Conservation (phyloP, 2,329 filamentous ascomycete species). For the Aspergillus jensenii region DNA sequence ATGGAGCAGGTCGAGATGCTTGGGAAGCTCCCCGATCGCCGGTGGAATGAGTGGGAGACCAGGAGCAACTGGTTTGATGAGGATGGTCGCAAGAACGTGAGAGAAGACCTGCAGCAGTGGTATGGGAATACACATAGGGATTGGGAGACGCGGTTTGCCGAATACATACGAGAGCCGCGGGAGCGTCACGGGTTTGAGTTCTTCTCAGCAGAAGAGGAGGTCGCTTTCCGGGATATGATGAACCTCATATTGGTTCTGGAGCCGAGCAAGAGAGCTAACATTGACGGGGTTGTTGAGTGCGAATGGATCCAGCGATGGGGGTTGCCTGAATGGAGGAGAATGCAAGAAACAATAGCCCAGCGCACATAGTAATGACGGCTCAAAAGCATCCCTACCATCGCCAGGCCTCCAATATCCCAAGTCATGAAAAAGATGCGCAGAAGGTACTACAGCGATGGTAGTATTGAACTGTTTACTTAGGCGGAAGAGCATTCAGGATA, state of each 20-base stretch:
- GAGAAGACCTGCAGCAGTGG: slow-evolving; percentile 3
- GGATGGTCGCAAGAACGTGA: slow-evolving; percentile 17
- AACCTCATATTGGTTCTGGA: slow-evolving; percentile 19
- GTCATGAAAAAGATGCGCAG: too few relatives aligned
- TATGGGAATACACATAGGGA: neutral
- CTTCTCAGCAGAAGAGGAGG: slow-evolving; percentile 11
- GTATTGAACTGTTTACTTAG: too few relatives aligned
- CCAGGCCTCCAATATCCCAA: too few relatives aligned
- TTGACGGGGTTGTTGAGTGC: slow-evolving; percentile 17
- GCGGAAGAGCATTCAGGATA: too few relatives aligned
- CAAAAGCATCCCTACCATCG: too few relatives aligned
- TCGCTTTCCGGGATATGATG: slow-evolving; percentile 18
- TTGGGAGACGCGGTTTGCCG: slow-evolving; percentile 8
- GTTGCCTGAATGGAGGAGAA: slow-evolving; percentile 12
- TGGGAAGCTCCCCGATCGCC: slow-evolving; percentile 23
- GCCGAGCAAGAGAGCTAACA: slow-evolving; percentile 16
- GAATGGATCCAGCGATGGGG: slow-evolving; percentile 25
- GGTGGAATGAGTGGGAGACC: slow-evolving; percentile 25
- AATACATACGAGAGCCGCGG: slow-evolving; percentile 12
- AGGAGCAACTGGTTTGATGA: slow-evolving; percentile 22
- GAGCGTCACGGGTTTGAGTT: neutral
- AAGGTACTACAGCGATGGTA: too few relatives aligned
- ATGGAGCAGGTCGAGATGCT: slow-evolving; percentile 27
- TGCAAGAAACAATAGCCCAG: neutral
- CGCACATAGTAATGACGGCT: too few relatives aligned